Base-by-base conservation (phyloP, 345 rosid genomes). In the Citrus glauca region DNA sequence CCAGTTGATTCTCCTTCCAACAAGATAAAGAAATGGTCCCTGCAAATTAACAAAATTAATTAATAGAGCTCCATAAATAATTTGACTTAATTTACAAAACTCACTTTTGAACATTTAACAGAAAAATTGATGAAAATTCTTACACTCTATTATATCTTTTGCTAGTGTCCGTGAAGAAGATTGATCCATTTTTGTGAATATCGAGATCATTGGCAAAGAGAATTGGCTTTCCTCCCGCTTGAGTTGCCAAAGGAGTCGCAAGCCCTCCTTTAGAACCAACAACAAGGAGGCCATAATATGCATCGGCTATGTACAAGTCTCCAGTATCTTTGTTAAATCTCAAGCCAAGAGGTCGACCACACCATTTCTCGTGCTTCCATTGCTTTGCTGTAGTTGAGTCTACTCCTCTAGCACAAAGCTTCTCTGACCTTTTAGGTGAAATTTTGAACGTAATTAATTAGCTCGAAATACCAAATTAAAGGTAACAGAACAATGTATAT, bases 181-280 rank as follows among this genome's bases (percentile, higher is more conserved):
- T 84, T 37, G 98, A 96, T 30, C 98, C 99, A 80, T 93, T 96
- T 8, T 69, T 80, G 82, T 92, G 98, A 65, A 94, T 82, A 80
- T 96, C 98, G 7, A 94, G 93, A 55, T 96, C 99, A 75, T 94
- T 96, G 11, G 99, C 99, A 81, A 96, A 96, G 71, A 92, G 97
- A 38, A 94, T 94, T 3, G 86, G 89, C 9, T 84, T 82, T 10
- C 92, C 97, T 28, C 75, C 86, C 6, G 83, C 94, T 71, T 90
- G 92, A n/a, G 92, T 92, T 37, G 95, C 91, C 74, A 96, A 76
- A 64, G 98, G 87, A 64, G 86, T 87, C 7, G 98, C 99, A 5
- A 87, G 74, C 22, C 98, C 99, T 72, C 99, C 99, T 81, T 87
- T 82, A 9, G 94, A 86, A 45, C 99, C 99, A 59, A 94, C 98